Percentiles rank a stretch among this genome's conserved stretches.
phyloP scores from a whole-genome alignment of 2,329 filamentous ascomycete genomes.

The Thielaviopsis musarum region DNA sequence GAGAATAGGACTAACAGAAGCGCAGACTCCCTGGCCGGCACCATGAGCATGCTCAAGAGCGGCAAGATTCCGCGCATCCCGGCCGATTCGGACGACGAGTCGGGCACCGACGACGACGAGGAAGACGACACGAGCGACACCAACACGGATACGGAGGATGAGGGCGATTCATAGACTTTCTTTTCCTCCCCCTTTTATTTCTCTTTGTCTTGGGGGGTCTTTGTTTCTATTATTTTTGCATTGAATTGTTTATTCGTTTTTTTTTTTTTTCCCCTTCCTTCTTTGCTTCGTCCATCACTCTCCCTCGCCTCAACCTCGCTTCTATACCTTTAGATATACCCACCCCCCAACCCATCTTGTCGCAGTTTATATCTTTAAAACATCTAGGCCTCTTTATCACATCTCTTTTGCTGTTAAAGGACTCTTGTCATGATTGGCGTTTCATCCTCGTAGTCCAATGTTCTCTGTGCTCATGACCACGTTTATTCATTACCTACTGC shows the following conservation, averaged over 20 bases:
- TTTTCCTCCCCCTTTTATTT: background rate
- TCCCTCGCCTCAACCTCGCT: background rate
- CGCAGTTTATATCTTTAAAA: background rate
- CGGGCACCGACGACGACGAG: conserved; percentile 58
- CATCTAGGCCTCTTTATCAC: background rate
- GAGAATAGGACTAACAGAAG: conserved; percentile 15
- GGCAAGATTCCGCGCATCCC: conserved; percentile 29
- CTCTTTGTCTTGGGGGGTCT: background rate
- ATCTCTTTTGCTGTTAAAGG: background rate
- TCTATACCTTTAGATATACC: background rate
- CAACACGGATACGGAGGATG: conserved; percentile 50
- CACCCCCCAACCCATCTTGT: background rate
- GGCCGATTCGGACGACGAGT: conserved; percentile 62
- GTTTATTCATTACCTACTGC: too few species aligned
- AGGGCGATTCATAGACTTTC: conserved; percentile 17
- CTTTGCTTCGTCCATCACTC: background rate
- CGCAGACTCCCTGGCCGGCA: conserved; percentile 71
- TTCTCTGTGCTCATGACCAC: background rate
- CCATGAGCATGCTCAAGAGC: conserved; percentile 76
- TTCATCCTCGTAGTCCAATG: too few species aligned
- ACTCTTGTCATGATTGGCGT: too few species aligned
- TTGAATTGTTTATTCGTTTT: conserved; percentile 1
- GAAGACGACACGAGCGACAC: conserved; percentile 49
- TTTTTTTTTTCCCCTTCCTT: too few species aligned
- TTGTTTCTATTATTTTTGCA: conserved; percentile 5